phyloP scores from a whole-genome alignment of 208 protist genomes.

The Leishmania guyanensis region DNA sequence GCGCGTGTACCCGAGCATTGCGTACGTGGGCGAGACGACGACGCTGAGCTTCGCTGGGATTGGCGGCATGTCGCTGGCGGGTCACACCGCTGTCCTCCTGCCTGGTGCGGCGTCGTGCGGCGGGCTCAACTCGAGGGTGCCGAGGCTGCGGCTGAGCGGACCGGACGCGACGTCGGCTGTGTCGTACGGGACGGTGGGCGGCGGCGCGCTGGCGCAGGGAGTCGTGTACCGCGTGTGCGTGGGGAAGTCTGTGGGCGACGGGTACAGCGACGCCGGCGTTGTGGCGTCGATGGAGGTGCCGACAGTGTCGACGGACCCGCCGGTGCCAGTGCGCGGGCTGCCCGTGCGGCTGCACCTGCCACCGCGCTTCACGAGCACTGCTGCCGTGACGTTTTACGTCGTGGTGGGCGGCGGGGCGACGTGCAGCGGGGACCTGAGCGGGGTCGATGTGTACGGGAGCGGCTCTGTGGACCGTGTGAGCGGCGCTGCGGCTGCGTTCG shows the following conservation, averaged over 20 bases:
- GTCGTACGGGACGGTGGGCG: slow-evolving; percentile 3
- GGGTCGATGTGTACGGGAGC: slow-evolving; percentile 20
- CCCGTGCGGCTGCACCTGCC: slow-evolving; percentile 15
- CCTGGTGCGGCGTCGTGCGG: not conserved
- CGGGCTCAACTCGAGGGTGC: not conserved
- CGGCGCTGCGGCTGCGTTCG: slow-evolving; percentile 24
- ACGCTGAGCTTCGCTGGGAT: slow-evolving; percentile 6
- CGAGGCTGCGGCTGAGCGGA: not conserved
- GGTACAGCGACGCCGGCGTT: slow-evolving; percentile 7
- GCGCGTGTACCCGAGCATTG: slow-evolving; percentile 21
- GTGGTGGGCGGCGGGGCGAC: not conserved
- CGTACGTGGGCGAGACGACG: slow-evolving; percentile 25
- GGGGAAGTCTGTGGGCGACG: not conserved
- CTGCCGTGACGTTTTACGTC: slow-evolving; percentile 6
- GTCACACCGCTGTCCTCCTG: not conserved
- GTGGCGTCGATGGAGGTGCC: slow-evolving; percentile 2
- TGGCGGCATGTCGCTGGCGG: not conserved
- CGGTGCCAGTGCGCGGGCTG: slow-evolving; percentile 6
- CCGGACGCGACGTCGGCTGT: slow-evolving; percentile 7
- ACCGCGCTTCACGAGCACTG: slow-evolving; percentile 1
- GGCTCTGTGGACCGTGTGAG: slow-evolving; percentile 32
- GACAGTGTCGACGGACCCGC: slow-evolving; percentile 5
- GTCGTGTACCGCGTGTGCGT: slow-evolving; percentile 9
- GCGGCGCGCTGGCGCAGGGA: not conserved
- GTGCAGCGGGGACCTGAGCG: slow-evolving; percentile 12